These are phyloP conservation scores for Fusarium verticillioides DNA, from an alignment of 2,329 filamentous ascomycete species.

Conservation along the genomic window DNA sequence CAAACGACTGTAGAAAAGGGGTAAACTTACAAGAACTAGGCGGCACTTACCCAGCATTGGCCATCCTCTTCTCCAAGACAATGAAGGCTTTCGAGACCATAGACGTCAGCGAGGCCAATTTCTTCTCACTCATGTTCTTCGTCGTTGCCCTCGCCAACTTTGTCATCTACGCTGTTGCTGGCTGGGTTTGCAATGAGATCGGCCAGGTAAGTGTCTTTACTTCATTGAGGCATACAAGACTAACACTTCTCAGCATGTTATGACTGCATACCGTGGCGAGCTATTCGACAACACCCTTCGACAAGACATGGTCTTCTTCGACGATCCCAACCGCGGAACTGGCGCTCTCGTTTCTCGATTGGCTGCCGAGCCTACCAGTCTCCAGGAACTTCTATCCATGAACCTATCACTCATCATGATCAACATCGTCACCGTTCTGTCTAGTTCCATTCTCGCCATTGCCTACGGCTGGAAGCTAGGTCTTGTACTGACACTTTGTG, in stretches of 20 bases:
- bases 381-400: conserved; percentile 62
- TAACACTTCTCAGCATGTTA: conserved; percentile 41
- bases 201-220: conserved; percentile 46
- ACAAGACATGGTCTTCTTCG: conserved; percentile 64
- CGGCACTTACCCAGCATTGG: conserved; percentile 54
- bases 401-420: conserved; percentile 61
- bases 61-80: conserved; percentile 54
- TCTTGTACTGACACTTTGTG: conserved; percentile 58
- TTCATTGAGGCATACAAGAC: no score
- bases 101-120: conserved; percentile 56
- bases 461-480: conserved; percentile 62
- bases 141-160: conserved; percentile 60
- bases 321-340: conserved; percentile 51
- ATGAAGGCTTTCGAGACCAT: conserved; percentile 52
- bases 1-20: not conserved
- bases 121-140: conserved; percentile 68
- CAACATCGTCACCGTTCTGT: conserved; percentile 57
- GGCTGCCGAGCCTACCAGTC: conserved; percentile 55
- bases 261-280: conserved; percentile 51
- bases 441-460: conserved; percentile 58
- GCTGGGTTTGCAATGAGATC: conserved; percentile 52
- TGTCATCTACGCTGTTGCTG: conserved; percentile 54
- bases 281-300: conserved; percentile 63
- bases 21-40: conserved; percentile 39
- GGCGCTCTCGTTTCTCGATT: conserved; percentile 54